A percentile compares a stretch with the other conserved stretches of the same genome.
These are phyloP conservation scores for Malus sieversii DNA, from an alignment of 306 rosid species.

Conservation along the genomic window DNA sequence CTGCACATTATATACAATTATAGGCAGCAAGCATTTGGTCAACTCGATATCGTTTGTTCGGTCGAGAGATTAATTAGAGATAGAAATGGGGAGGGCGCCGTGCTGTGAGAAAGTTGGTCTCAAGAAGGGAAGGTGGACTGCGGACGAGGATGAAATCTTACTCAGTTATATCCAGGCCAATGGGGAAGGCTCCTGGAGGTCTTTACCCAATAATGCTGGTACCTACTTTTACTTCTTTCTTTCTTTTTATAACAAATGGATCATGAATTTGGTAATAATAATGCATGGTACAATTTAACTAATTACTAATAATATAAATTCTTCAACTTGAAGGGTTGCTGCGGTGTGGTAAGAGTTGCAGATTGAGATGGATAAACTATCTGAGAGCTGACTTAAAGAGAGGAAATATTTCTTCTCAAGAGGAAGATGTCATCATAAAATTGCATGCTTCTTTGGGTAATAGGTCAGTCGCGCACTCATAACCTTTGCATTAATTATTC, in stretches of 20 bases:
- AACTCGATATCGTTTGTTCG: not conserved
- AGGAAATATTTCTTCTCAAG: constrained; percentile 60
- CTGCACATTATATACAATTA: not conserved
- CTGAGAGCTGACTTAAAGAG: constrained; percentile 61
- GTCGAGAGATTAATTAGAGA: not conserved
- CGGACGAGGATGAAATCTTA: constrained; percentile 64
- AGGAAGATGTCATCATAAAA: constrained; percentile 45
- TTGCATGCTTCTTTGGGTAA: constrained; percentile 67
- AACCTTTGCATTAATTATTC: not conserved
- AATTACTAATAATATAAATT: no score
- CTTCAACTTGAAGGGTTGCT: constrained; percentile 38
- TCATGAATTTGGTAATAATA: not conserved
- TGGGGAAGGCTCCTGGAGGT: constrained; percentile 93
- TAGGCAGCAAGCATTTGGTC: not conserved
- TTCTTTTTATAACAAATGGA: no score
- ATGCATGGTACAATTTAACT: not conserved
- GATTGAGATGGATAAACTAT: constrained; percentile 80
- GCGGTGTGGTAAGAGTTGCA: constrained; percentile 84
- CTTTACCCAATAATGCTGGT: constrained; percentile 85
- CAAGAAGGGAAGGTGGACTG: constrained; percentile 78
- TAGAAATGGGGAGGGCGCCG: constrained; percentile 74
- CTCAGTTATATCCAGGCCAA: constrained; percentile 45
- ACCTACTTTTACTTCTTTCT: not conserved
- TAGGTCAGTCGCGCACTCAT: constrained; percentile 28
- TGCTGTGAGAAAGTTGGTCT: constrained; percentile 84